Percentiles rank a stretch among this genome's conserved stretches.
These are phyloP conservation scores for Rubia balearica DNA, from an alignment of 305 asterid species.

Conservation along the genomic window DNA sequence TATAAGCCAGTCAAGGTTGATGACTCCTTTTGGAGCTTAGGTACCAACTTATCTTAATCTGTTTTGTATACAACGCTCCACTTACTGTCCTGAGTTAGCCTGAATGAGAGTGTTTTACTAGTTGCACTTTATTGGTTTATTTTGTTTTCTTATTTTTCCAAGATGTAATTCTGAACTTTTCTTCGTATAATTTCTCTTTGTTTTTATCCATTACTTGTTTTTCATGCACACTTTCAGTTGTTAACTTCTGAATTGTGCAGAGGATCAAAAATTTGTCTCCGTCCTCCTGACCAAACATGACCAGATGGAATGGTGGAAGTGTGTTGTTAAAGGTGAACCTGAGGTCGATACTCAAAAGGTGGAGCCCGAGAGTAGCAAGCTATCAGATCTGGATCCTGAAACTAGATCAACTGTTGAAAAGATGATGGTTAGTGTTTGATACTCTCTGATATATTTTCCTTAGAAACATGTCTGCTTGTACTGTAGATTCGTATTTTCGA, in stretches of 20 bases:
- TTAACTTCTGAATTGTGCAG: slow-evolving; percentile 27
- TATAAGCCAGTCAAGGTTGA: slow-evolving; percentile 55
- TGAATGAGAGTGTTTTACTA: background rate
- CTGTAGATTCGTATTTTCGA: background rate
- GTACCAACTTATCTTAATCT: slow-evolving; percentile 23
- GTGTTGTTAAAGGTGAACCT: slow-evolving; percentile 77
- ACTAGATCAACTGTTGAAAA: slow-evolving; percentile 75
- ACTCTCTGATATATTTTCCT: background rate
- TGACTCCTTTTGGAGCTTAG: slow-evolving; percentile 83
- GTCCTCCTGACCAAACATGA: slow-evolving; percentile 68
- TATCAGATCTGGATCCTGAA: slow-evolving; percentile 77
- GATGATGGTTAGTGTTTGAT: slow-evolving; percentile 60
- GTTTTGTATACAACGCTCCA: background rate
- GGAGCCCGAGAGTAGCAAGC: slow-evolving; percentile 78
- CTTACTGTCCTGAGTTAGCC: background rate
- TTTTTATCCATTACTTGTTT: background rate
- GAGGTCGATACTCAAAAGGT: slow-evolving; percentile 75
- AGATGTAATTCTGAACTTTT: background rate
- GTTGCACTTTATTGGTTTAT: background rate
- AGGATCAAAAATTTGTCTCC: slow-evolving; percentile 74
- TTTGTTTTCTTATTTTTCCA: background rate
- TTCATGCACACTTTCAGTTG: background rate
- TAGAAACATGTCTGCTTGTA: background rate
- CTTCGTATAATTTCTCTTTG: slow-evolving; percentile 8
- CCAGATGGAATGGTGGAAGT: slow-evolving; percentile 96